A percentile compares a stretch with the other conserved stretches of the same genome.
Evolutionary conservation across 306 rosid species (phyloP).

Genomic region (Mimosa bimucronata): DNA sequence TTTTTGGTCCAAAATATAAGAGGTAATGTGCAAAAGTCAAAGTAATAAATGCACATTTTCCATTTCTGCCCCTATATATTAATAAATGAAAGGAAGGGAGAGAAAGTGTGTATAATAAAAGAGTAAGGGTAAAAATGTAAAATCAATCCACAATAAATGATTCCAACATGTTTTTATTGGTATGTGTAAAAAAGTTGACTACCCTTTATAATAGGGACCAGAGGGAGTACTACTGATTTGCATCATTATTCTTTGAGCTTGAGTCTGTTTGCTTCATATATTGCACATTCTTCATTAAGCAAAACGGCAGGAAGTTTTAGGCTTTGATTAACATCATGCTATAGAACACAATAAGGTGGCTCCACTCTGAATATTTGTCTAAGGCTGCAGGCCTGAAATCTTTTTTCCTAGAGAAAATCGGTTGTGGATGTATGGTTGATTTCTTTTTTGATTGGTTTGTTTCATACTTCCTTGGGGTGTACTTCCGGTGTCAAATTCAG

Average conservation of each 20-base stretch:
- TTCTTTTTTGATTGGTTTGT: slow-evolving; percentile 9
- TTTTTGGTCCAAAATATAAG: no score
- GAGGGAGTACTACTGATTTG: neutral
- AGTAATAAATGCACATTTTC: no score
- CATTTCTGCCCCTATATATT: no score
- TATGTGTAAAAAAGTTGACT: no score
- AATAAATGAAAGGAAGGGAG: no score
- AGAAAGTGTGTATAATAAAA: no score
- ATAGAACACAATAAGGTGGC: neutral
- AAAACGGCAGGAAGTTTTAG: neutral
- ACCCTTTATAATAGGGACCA: no score
- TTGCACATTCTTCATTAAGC: neutral
- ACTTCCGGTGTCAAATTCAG: slow-evolving; percentile 8
- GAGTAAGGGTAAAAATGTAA: no score
- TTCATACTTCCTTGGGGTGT: slow-evolving; percentile 17
- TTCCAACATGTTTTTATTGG: no score
- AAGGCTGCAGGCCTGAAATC: neutral
- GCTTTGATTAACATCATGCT: neutral
- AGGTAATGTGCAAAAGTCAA: no score
- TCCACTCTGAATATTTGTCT: neutral
- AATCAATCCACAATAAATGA: no score
- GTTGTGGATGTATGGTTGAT: neutral
- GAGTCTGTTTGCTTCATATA: neutral
- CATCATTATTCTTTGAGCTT: neutral
- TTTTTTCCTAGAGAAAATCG: neutral